phyloP scores from a whole-genome alignment of 169 alveolate genomes.

The Neospora caninum region DNA sequence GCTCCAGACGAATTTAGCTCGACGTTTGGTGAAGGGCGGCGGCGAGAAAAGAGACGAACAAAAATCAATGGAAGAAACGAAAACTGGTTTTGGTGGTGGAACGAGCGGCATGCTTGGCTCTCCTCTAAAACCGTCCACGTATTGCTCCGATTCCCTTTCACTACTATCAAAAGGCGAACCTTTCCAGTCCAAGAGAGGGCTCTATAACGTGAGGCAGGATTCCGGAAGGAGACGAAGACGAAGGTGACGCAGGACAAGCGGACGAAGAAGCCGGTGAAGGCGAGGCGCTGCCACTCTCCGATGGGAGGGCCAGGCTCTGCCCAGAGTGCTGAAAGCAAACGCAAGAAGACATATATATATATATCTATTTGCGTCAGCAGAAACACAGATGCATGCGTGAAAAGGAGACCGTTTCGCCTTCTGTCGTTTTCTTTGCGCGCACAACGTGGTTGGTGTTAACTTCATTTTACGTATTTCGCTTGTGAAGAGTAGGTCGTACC shows the following conservation, averaged over 20 bases:
- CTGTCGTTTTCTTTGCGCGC: neutral
- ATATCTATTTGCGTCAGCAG: neutral
- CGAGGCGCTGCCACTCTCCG: neutral
- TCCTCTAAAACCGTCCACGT: neutral
- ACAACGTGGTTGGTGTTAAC: too few species aligned
- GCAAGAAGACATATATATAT: neutral
- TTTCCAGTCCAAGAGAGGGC: slow-evolving; percentile 33
- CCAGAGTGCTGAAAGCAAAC: neutral
- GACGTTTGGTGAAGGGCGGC: too few species aligned
- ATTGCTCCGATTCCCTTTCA: neutral
- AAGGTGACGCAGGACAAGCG: neutral
- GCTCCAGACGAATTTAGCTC: too few species aligned
- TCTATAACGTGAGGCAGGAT: slow-evolving; percentile 33
- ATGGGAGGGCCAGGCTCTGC: neutral
- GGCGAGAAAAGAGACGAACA: too few species aligned
- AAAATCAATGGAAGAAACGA: too few species aligned
- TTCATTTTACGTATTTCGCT: too few species aligned
- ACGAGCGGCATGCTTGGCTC: too few species aligned
- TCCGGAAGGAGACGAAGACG: neutral
- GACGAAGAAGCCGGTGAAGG: neutral
- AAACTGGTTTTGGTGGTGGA: too few species aligned
- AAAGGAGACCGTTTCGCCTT: neutral
- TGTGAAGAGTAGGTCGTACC: too few species aligned
- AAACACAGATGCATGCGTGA: neutral
- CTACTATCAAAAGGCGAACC: neutral